Conservation (phyloP, 345 rosid species). For the Eucalyptus sp. region DNA sequence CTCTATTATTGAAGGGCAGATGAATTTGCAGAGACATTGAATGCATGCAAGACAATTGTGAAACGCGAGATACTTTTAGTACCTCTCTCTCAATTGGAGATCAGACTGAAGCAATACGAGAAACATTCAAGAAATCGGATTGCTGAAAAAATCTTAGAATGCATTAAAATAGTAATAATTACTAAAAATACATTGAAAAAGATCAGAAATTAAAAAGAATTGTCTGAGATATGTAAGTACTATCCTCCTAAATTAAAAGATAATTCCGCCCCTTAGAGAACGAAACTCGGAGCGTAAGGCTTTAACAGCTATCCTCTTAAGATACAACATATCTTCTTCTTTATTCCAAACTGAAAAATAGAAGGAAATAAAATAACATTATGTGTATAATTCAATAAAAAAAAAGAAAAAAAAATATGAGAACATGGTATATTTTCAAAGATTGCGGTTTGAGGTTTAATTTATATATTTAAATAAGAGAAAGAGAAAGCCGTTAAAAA, state of each 20-base stretch:
- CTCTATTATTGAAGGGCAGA: neutral
- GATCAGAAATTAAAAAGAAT: no score
- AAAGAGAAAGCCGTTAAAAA: accelerated
- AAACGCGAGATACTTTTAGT: neutral
- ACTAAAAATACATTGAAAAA: no score
- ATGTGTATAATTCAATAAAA: no score
- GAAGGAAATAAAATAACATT: accelerated
- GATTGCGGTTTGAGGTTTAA: no score
- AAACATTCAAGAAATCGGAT: neutral
- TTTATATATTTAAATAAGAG: no score
- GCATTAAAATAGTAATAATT: no score
- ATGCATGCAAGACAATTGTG: neutral
- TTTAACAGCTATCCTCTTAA: no score
- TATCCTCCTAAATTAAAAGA: no score
- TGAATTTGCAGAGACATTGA: neutral
- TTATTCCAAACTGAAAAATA: accelerated
- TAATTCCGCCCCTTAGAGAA: accelerated
- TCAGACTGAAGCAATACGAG: neutral
- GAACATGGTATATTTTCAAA: no score
- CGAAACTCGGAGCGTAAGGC: accelerated
- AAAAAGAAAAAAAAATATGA: no score
- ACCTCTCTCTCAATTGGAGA: neutral
- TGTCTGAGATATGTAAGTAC: accelerated
- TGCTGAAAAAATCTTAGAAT: no score
- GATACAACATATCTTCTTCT: no score